Evolutionary conservation across 2,329 filamentous ascomycete species (phyloP), one percentile per base, ranked within the genome.

Genomic region (Amylocarpus encephaloides): DNA sequence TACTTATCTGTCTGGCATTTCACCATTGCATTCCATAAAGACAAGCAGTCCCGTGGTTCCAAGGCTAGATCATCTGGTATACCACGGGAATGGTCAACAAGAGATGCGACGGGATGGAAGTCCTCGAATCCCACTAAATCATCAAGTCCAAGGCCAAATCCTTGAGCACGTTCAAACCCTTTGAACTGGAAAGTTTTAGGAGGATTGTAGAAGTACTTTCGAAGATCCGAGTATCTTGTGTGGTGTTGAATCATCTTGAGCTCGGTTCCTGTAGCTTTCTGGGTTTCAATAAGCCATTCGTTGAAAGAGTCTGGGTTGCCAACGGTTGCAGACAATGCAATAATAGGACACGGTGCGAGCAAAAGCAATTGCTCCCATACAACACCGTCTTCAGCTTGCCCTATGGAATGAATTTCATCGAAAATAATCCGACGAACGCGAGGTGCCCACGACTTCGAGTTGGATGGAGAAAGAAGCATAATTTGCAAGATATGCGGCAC

Each of bases 341-440:
- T 85, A 44, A 92, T 86, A 0, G 85, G 86, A 57, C 85, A 91
- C 1, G 85, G 85, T 0, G 85, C 78, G 53, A 88, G 73, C 1
- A 91, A 73, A 1, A 91, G 70, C 3, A 92, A 72, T 62, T 91
- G 86, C 60, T 92, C 86, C 86, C 85, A 92, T 2, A 90, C 73
- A 1, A 89, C 70, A 46, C 86, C 86, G 57, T 91, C 86, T 6
- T 89, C 83, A 0, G 82, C 77, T 63, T 90, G 82, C 0, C 86
- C 85, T 52, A 92, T 91, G 32, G 80, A 88, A 64, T 92, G 86
- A 1, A 91, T 82, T 68, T 92, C 86, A 61, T 92, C 86, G 51
- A 91, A 91, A 45, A 91, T 88, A 62, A 91, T 89, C 43, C 85
- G 76, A 59, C 80, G 86, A 12, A 91, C 76, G 46, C 83, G 72